Base-by-base conservation (phyloP, 2,329 filamentous ascomycete species). In the Ophiocordyceps sinensis region DNA sequence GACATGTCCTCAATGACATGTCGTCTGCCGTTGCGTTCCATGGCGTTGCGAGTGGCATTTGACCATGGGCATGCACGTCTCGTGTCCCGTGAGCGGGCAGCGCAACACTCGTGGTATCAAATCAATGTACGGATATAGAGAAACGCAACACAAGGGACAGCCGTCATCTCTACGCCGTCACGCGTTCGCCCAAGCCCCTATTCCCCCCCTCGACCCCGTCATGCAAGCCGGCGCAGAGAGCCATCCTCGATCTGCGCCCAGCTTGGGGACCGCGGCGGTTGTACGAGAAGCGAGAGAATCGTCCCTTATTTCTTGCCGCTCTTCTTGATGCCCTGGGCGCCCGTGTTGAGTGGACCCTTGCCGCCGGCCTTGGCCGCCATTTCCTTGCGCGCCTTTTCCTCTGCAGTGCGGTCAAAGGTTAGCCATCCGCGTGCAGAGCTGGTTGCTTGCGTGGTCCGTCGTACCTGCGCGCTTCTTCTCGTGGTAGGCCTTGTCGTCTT, bases 311-410 rank as follows among this genome's bases (percentile, higher is more conserved):
- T 94, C 83, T 95, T 94, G 64, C 87, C 88, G 47, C 84, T 91
- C 77, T 94, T 95, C 80, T 95, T 95, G 71, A 96, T 94, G 47
- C 86, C 87, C 66, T 93, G 85, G 38, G 72, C 64, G 29, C 86
- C 87, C 28, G 78, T 82, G 67, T 87, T 88, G 59, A 95, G 61
- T 31, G 89, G 88, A 3, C 89, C 89, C 68, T 93, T 94, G 63
- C 84, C 84, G 55, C 82, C 81, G 37, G 84, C 81, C 68, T 85
- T 84, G 45, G 79, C 72, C n/a, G 81, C 78, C 65, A 93, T 60
- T 10, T 87, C 85, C 68, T 93, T 89, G 64, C 79, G 82, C 37
- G 82, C 84, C 71, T 88, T 86, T 58, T 85, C 82, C 53, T 88
- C 85, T 83, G 53, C 50, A 28, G 12, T 8, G 5, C 14, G 3